Base-by-base conservation (phyloP, 1,284 basidiomycete genomes). In the Ceratobasidium papillatum region DNA sequence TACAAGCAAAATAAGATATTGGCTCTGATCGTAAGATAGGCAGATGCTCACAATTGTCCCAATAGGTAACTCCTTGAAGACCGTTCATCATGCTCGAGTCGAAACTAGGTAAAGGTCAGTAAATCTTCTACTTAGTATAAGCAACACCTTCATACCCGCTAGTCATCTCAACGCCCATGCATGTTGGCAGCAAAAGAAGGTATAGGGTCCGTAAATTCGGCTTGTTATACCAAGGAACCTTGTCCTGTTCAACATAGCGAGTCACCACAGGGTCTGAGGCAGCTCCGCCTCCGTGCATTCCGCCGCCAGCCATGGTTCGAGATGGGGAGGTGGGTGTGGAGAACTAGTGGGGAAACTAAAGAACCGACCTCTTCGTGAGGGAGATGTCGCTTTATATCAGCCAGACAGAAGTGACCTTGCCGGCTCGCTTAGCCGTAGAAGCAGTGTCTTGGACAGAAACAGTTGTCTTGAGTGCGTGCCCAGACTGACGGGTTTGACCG, bases 81-180 rank as follows among this genome's bases (percentile, higher is more conserved):
- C 85, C 86, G 76, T 87, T 87, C 80, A 87, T 86, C 87, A 89
- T 88, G 4, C 86, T 87, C 0, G 86, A 86, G 75, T 89, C 87
- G 76, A 87, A 88, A 4, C 87, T 87, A 52, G 17, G 25, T 27
- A 58, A 27, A 22, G 38, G n/a, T 68, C 22, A 62, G 41, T 51
- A 8, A 68, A n/a, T 30, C 1, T 14, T 47, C 36, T 19, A 72
- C 25, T 43, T n/a, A 52, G 17, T 22, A 2, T 51, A 59, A 58
- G 9, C 32, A 45, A 30, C 27, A 25, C n/a, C 51, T 25, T 80
- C 85, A 76, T 75, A 85, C 87, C 88, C 88, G 78, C 84, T 86
- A 0, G 88, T 89, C 86, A 88, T 87, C 78, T 89, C 87, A 17
- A 88, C 87, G 27, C 87, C 88, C 41, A 89, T 85, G 78, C 87